Base-by-base conservation (phyloP, 345 rosid species). In the Syzygium grande region DNA sequence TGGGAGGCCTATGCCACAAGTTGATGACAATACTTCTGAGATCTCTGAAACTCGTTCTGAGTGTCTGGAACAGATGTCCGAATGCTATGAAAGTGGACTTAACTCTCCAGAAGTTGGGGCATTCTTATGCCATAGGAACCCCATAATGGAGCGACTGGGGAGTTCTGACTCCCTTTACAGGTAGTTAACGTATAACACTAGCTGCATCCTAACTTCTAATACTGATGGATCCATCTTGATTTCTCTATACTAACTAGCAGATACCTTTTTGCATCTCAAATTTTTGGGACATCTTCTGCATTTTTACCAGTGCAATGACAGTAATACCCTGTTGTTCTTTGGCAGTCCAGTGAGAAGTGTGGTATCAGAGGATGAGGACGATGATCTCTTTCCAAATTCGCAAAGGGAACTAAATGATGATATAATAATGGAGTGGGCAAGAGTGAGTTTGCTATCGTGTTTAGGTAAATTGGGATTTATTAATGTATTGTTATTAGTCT, bases 261-360 rank as follows among this genome's bases (percentile, higher is more conserved):
- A 59, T 58, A 49, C 30, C 51, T 25, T 10, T 88, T 56, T 73
- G 83, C 83, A 38, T 73, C 83, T 38, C 49, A 49, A 73, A 73
- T 38, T 73, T 65, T 73, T 30, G 46, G 34, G 54, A 34, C 17
- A 14, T 84, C 80, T 9, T 73, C 83, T 21, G 49, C 14, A 2
- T 73, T 73, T 73, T 58, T 23, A 1, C 83, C 83, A 38, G 27
- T 73, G 84, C 54, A 90, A 85, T 88, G 89, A 91, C 89, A 90
- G 88, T 90, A 84, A 91, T 92, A 86, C 89, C 85, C 88, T 91
- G 54, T 91, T 56, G 43, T 94, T 92, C 89, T 91, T 94, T 94
- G 98, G 95, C 99, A 98, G 99, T 93, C 94, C 99, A 95, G 96
- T 92, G 91, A 95, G 92, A 95, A 96, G 96, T 90, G 88, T 91